Base-by-base conservation (phyloP, 225 moss, liverwort and hornwort species). In the Thuidium tamariscinum region DNA sequence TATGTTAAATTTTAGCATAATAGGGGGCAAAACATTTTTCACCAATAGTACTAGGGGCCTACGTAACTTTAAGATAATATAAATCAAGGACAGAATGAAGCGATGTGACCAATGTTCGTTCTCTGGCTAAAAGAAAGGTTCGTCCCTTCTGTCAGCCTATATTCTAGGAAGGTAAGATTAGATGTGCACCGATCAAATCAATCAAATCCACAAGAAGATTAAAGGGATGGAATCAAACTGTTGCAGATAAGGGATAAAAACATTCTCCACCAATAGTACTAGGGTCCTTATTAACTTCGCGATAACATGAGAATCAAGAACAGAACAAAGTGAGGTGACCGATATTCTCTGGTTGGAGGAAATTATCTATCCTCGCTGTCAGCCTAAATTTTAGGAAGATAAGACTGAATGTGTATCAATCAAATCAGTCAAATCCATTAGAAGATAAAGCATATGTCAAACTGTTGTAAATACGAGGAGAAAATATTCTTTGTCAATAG, bases 401-500 rank as follows among this genome's bases (percentile, higher is more conserved):
- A 8, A 20, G 3, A 66, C 3, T 11, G 16, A 20, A 21, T 20
- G 16, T 32, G 1, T 6, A 1, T 63, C 4, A 30, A n/a, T n/a
- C 19, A 5, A 66, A 36, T 10, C 36, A 1, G 0, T n/a, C 66
- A 66, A 20, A 66, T 20, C 20, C 19, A 9, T 4, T 10, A 20
- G 5, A 66, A 36, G n/a, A 37, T 21, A 21, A 36, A 66, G 11
- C 5, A 7, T 7, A 67, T 21, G 1, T 67, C 7, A 37, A 37
- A 23, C 0, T 39, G 0, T 66, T 66, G 36, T 3, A n/a, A 0
- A 11, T 20, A 18, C n/a, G 5, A 2, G 18, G 1, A 34, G 15
- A 66, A 21, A 66, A 36, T 3, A 66, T 36, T 11, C n/a, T 36
- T 36, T 2, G 1, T 7, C 3, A 11, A 17, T 11, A 21, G 20